phyloP scores from a whole-genome alignment of 192 early-diverging fungal genomes.

The Phycomyces nitens region DNA sequence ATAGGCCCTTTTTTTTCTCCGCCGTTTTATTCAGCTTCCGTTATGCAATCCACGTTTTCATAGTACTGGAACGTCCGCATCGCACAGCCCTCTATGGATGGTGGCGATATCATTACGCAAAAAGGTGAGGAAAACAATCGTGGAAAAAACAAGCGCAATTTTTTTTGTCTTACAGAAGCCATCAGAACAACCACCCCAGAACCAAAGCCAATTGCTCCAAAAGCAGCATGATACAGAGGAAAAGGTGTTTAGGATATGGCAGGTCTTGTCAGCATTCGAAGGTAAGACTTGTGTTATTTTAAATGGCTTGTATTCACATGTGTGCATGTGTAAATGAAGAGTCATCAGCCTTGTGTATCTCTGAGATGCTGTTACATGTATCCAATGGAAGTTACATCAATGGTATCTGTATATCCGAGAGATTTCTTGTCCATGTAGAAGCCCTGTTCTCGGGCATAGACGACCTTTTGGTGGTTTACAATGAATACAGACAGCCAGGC shows the following conservation, averaged over 20 bases:
- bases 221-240: constrained; percentile 76
- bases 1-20: background rate
- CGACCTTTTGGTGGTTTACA: constrained; percentile 16
- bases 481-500: constrained; percentile 20
- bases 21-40: background rate
- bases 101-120: background rate
- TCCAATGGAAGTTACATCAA: constrained; percentile 80
- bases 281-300: too few species aligned
- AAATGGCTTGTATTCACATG: background rate
- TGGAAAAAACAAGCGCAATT: background rate
- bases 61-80: constrained; percentile 23
- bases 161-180: background rate
- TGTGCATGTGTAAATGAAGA: constrained; percentile 42
- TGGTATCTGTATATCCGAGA: constrained; percentile 76
- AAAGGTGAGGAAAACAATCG: background rate
- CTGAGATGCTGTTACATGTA: constrained; percentile 90
- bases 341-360: constrained; percentile 91
- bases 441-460: constrained; percentile 89
- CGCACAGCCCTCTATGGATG: constrained; percentile 9
- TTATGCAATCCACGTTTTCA: background rate
- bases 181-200: constrained; percentile 12
- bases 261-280: constrained; percentile 91
- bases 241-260: constrained; percentile 86
- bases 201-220: constrained; percentile 21
- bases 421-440: constrained; percentile 90